phyloP scores from a whole-genome alignment of 2,329 filamentous ascomycete genomes.

The Fusarium avenaceum region DNA sequence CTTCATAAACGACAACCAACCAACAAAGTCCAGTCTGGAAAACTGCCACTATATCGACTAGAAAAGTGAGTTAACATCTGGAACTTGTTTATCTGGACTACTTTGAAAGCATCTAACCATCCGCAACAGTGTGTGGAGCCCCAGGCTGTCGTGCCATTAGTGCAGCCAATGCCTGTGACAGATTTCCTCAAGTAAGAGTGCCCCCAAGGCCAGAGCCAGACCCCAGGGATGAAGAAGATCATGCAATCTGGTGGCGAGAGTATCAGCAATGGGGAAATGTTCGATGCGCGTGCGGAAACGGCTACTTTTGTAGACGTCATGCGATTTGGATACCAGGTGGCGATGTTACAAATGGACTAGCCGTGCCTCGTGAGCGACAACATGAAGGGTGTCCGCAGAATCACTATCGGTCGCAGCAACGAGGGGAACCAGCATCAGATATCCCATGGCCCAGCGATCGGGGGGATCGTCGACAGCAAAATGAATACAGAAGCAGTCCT shows the following conservation, averaged over 20 bases:
- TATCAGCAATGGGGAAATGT: not conserved
- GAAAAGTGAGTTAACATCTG: too few species aligned
- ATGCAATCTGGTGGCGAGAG: not conserved
- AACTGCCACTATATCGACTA: too few species aligned
- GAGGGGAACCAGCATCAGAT: not conserved
- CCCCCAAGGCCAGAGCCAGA: slow-evolving; percentile 4
- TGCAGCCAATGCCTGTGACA: not conserved
- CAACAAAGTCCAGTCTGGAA: too few species aligned
- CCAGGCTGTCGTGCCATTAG: not conserved
- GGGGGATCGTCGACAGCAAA: not conserved
- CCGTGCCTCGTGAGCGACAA: not conserved
- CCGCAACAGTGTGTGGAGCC: not conserved
- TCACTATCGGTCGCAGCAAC: not conserved
- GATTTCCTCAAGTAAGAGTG: not conserved
- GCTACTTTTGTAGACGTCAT: not conserved
- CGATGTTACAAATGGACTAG: not conserved
- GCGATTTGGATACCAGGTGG: slow-evolving; percentile 2
- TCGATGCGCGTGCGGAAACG: not conserved
- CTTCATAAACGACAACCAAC: too few species aligned
- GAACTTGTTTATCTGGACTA: too few species aligned
- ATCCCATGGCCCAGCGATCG: not conserved
- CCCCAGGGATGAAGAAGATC: not conserved
- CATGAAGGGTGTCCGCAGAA: not conserved
- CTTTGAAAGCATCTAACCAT: not conserved
- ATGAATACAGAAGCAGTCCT: not conserved